These are phyloP conservation scores for Magnusiomyces suaveolens DNA, from an alignment of 1,139 yeast genomes.

Conservation along the genomic window DNA sequence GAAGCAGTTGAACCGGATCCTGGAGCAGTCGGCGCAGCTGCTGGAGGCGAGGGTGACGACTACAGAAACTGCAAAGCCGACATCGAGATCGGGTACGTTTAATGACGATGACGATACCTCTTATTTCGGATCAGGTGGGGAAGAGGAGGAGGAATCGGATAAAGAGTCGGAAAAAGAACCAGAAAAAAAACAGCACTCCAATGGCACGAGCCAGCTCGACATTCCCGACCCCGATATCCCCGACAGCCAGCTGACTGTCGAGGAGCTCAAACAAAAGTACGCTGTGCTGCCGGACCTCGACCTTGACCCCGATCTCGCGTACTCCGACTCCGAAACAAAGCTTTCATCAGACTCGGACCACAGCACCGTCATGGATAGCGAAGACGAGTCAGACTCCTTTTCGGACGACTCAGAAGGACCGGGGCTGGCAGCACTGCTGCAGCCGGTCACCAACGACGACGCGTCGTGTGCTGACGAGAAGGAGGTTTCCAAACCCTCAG, in stretches of 20 bases:
- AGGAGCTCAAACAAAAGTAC: constrained; percentile 57
- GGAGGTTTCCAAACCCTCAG: background rate
- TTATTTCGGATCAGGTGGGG: constrained; percentile 22
- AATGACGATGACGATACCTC: constrained; percentile 17
- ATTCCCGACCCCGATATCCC: constrained; percentile 26
- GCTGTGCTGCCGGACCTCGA: constrained; percentile 37
- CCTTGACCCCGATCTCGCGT: constrained; percentile 11
- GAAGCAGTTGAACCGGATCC: constrained; percentile 76
- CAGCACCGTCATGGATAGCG: constrained; percentile 21
- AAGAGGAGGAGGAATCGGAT: constrained; percentile 12
- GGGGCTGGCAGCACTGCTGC: constrained; percentile 24
- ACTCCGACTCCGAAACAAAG: constrained; percentile 13
- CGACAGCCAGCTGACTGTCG: constrained; percentile 54
- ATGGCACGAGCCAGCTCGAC: background rate
- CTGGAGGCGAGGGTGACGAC: constrained; percentile 67
- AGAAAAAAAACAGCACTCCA: constrained; percentile 4
- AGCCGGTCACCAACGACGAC: constrained; percentile 12
- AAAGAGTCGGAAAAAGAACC: constrained; percentile 17
- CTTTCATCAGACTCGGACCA: constrained; percentile 15
- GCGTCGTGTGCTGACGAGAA: constrained; percentile 7
- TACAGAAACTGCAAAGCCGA: constrained; percentile 19
- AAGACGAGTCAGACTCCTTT: constrained; percentile 12
- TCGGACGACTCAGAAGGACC: constrained; percentile 15
- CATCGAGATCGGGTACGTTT: constrained; percentile 4
- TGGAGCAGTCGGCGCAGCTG: constrained; percentile 84